A percentile compares a stretch with the other conserved stretches of the same genome.
phyloP scores from a whole-genome alignment of 1,284 basidiomycete genomes.

The Athelia sp. region DNA sequence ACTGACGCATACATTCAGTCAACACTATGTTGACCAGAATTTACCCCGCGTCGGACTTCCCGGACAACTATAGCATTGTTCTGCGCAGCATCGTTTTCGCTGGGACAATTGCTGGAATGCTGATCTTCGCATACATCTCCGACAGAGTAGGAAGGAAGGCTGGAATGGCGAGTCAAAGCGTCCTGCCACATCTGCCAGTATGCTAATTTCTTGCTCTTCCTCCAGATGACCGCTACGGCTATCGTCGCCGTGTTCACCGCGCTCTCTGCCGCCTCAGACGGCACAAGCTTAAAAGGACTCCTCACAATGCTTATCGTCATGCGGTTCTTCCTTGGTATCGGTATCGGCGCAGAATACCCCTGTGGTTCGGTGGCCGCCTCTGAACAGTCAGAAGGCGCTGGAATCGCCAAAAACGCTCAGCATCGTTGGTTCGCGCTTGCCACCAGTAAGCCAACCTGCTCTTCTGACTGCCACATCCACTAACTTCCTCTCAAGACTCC shows the following conservation, averaged over 20 bases:
- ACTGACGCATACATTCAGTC: conserved; percentile 30
- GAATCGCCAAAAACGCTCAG: conserved; percentile 74
- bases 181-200: not conserved
- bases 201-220: not conserved
- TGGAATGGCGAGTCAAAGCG: conserved; percentile 61
- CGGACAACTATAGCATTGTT: conserved; percentile 53
- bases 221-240: conserved; percentile 67
- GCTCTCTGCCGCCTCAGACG: conserved; percentile 80
- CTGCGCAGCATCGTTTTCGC: conserved; percentile 73
- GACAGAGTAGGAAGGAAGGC: conserved; percentile 88
- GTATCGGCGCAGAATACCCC: conserved; percentile 88
- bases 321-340: conserved; percentile 81
- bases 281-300: conserved; percentile 74
- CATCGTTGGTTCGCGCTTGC: conserved; percentile 85
- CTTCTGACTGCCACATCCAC: too few species aligned
- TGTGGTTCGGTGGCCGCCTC: conserved; percentile 89
- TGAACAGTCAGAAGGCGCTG: conserved; percentile 83
- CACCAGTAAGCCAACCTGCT: too few species aligned
- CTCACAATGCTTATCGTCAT: conserved; percentile 78
- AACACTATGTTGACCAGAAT: conserved; percentile 63
- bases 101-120: conserved; percentile 83
- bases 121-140: conserved; percentile 71
- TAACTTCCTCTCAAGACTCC: too few species aligned
- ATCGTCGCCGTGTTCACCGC: conserved; percentile 79
- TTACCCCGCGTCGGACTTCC: conserved; percentile 44